Evolutionary conservation across 805 yeast species (phyloP), one percentile per base, ranked within the genome.

Genomic region (Schwanniomyces vanrijiae): DNA sequence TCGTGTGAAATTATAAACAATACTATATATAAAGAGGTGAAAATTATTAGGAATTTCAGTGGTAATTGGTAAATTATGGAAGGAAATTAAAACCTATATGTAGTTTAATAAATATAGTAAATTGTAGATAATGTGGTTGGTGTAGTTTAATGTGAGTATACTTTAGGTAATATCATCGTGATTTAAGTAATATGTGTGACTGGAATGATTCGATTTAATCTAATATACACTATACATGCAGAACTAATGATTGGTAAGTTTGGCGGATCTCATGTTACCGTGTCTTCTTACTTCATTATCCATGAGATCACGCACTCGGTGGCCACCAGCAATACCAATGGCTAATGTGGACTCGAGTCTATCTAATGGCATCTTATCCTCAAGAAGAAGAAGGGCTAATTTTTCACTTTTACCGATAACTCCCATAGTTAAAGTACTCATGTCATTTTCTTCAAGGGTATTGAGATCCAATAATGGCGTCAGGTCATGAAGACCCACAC

Each of bases 311-410:
- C 90, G 81, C 10, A 92, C 71, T 56, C 88, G 76, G 59, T 88
- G 92, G 46, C 92, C 82, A 8, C 98, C 99, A 16, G 91, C 87
- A 40, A 91, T 81, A 2, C 94, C 96, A 42, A 90, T 78, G 8
- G 88, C 88, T 56, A 94, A 66, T 5, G 89, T 82, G 20, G 82
- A 73, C 58, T 88, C 95, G 48, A 94, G 65, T 47, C 81, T 76
- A 60, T 91, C 98, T 54, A 91, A 66, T 0, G 96, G 92, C 62
- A 94, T 77, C 61, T 86, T 86, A 58, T 88, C 90, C 60, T 94
- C 98, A 46, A 90, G 71, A 46, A 89, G 69, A 46, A 92, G 67
- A 60, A 90, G 64, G 4, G 94, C 86, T 47, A 90, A 69, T 65
- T 90, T 88, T 53, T 87, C 92, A 44, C 87, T 76, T 55, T 82